phyloP scores from a whole-genome alignment of 2,329 filamentous ascomycete genomes.

The Pseudogymnoascus sp. region DNA sequence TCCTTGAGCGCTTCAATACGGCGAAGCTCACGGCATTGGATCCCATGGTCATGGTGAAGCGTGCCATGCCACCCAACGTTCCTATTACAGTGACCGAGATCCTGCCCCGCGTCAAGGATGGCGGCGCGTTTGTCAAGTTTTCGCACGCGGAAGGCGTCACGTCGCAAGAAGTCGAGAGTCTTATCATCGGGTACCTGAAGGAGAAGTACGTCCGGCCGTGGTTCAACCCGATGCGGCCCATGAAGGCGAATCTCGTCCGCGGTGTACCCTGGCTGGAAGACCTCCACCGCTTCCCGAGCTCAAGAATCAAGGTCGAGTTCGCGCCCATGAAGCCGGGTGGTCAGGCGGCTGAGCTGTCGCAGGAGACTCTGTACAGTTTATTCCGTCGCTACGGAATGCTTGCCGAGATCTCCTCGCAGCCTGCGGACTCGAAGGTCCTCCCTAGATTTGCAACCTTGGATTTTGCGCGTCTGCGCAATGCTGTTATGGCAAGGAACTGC shows the following conservation, averaged over 20 bases:
- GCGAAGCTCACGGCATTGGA: constrained; percentile 45
- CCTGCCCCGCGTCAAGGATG: constrained; percentile 77
- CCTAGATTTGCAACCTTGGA: constrained; percentile 75
- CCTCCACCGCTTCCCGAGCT: constrained; percentile 70
- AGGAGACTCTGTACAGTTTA: constrained; percentile 77
- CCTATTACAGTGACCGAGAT: constrained; percentile 70
- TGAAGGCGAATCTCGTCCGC: constrained; percentile 64
- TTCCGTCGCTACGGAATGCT: constrained; percentile 90
- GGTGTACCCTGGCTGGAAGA: constrained; percentile 94
- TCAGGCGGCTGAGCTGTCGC: constrained; percentile 67
- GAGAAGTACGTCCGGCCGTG: constrained; percentile 72
- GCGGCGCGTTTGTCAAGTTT: constrained; percentile 88
- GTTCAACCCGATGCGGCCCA: constrained; percentile 73
- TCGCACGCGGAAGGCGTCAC: constrained; percentile 39
- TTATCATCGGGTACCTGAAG: constrained; percentile 52
- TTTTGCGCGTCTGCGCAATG: constrained; percentile 63
- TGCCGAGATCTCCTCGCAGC: constrained; percentile 71
- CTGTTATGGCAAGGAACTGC: constrained; percentile 85
- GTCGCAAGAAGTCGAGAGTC: constrained; percentile 48
- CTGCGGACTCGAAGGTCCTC: constrained; percentile 74
- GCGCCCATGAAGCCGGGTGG: constrained; percentile 62
- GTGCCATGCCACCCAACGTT: constrained; percentile 53
- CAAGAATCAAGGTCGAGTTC: constrained; percentile 74
- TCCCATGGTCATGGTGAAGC: constrained; percentile 44
- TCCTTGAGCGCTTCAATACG: constrained; percentile 44